A percentile compares a stretch with the other conserved stretches of the same genome.
Evolutionary conservation across 2,329 filamentous ascomycete species (phyloP).

Genomic region (Paracamarosporium sp.): DNA sequence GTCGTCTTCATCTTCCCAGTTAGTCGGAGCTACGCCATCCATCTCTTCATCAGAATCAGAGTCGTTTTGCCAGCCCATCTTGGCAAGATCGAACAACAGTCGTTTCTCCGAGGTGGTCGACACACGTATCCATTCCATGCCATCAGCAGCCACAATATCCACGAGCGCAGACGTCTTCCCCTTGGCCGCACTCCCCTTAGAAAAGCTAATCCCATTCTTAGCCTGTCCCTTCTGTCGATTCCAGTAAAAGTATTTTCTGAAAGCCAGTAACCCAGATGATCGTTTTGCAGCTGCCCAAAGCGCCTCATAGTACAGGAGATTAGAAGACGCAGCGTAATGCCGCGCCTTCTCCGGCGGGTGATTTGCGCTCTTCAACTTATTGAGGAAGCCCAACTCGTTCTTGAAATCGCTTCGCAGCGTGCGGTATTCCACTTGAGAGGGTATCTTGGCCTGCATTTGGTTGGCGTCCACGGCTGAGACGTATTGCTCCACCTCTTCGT

Average conservation of each 20-base stretch:
- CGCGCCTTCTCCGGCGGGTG: slow-evolving; percentile 40
- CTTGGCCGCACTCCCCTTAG: slow-evolving; percentile 47
- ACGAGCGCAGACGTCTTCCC: slow-evolving; percentile 62
- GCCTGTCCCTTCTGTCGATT: slow-evolving; percentile 34
- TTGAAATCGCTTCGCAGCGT: slow-evolving; percentile 43
- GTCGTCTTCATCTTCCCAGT: slow-evolving; percentile 57
- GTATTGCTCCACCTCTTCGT: slow-evolving; percentile 52
- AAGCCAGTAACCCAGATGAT: slow-evolving; percentile 62
- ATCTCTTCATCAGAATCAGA: slow-evolving; percentile 55
- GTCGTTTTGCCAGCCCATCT: slow-evolving; percentile 66
- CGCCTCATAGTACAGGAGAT: slow-evolving; percentile 69
- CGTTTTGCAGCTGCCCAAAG: slow-evolving; percentile 69
- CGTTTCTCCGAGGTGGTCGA: slow-evolving; percentile 69
- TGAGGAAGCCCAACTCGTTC: slow-evolving; percentile 42
- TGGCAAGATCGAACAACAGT: slow-evolving; percentile 71
- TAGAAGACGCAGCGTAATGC: slow-evolving; percentile 70
- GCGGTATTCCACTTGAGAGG: slow-evolving; percentile 46
- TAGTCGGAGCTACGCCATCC: slow-evolving; percentile 18
- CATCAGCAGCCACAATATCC: slow-evolving; percentile 69
- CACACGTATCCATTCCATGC: slow-evolving; percentile 72
- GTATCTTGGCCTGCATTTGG: slow-evolving; percentile 39
- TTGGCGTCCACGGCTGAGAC: slow-evolving; percentile 40
- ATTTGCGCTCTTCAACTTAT: slow-evolving; percentile 31
- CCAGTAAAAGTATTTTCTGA: slow-evolving; percentile 52
- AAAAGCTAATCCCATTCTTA: slow-evolving; percentile 29